These are phyloP conservation scores for Fusarium tjaetaba DNA, from an alignment of 2,329 filamentous ascomycete species.

Conservation along the genomic window DNA sequence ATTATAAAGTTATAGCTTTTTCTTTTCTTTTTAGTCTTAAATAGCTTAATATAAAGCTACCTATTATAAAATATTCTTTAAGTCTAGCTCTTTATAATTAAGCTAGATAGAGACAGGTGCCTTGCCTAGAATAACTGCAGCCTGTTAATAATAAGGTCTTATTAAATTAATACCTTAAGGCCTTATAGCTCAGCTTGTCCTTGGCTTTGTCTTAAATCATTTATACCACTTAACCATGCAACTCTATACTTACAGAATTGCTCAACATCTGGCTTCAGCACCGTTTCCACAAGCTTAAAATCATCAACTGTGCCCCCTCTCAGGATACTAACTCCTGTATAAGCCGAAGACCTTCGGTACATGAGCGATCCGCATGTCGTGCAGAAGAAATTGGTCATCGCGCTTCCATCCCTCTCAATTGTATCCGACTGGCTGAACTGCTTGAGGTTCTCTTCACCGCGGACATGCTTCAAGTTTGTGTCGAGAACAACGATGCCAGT, in stretches of 20 bases:
- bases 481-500: conserved; percentile 65
- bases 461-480: conserved; percentile 56
- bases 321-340: neutral
- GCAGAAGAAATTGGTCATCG: neutral
- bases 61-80: no score
- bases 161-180: no score
- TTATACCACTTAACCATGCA: neutral
- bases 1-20: no score
- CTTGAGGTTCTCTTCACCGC: conserved; percentile 62
- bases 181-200: neutral
- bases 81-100: no score
- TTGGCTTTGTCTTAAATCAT: neutral
- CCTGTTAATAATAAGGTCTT: no score
- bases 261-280: neutral
- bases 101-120: rapidly evolving
- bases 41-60: no score
- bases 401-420: conserved; percentile 42
- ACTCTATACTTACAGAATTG: neutral
- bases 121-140: no score
- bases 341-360: neutral
- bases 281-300: neutral
- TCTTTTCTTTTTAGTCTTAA: no score
- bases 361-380: neutral
- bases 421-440: conserved; percentile 58
- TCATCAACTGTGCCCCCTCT: neutral